A percentile compares a stretch with the other conserved stretches of the same genome.
Conservation (phyloP, 345 rosid species). For the Populus deltoides region DNA sequence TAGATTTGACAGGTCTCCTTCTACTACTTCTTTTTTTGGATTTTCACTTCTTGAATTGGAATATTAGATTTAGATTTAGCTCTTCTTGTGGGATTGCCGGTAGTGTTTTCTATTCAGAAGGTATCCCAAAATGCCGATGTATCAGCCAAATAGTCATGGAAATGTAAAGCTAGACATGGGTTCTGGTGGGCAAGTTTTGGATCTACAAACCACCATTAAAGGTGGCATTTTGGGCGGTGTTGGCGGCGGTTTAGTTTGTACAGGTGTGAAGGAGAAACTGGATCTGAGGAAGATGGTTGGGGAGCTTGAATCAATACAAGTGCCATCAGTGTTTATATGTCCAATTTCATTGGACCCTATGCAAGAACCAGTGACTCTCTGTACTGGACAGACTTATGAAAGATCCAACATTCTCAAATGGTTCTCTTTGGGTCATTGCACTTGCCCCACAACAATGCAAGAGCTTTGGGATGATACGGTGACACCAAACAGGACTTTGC, state of each 20-base stretch:
- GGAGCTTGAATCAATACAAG: conserved; percentile 53
- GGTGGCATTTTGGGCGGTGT: conserved; percentile 58
- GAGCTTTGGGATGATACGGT: conserved; percentile 70
- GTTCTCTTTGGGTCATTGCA: conserved; percentile 60
- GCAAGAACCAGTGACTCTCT: conserved; percentile 73
- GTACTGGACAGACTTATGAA: conserved; percentile 79
- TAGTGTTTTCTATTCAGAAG: neutral
- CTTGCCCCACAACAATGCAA: conserved; percentile 78
- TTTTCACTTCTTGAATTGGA: neutral
- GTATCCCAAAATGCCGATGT: conserved; percentile 49
- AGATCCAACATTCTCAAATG: conserved; percentile 65
- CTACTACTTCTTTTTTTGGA: neutral
- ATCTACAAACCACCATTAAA: conserved; percentile 65
- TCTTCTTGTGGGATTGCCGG: neutral
- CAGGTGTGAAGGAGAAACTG: conserved; percentile 38
- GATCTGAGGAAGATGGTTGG: conserved; percentile 66
- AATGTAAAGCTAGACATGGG: conserved; percentile 19
- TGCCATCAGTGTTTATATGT: conserved; percentile 66
- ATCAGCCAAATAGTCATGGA: conserved; percentile 44
- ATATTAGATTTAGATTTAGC: neutral
- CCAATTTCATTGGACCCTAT: conserved; percentile 76
- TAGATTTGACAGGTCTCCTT: conserved; percentile 12
- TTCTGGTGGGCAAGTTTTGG: conserved; percentile 51
- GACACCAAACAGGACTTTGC: conserved; percentile 60
- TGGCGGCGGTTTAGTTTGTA: conserved; percentile 32